Evolutionary conservation across 495 filamentous ascomycete genomes (phyloP), one percentile per base, ranked within the genome.

Genomic region (Oleoguttula mirabilis): DNA sequence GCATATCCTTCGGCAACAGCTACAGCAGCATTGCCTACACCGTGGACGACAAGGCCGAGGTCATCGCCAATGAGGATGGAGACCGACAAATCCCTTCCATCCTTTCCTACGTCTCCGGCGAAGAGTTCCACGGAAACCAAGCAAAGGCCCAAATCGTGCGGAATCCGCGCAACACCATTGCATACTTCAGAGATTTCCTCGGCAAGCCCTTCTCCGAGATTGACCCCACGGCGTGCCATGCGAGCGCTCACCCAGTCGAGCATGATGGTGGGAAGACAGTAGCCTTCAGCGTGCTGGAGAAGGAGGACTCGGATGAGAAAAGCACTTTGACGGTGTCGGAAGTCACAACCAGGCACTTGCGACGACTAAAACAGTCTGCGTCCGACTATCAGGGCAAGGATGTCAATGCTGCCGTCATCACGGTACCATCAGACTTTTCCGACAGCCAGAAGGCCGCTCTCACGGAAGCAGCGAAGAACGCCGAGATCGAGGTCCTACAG

Each of bases 21-120:
- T 90, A 86, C 72, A 94, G 88, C 66, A 94, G 86, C 39, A 96
- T 98, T 66, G 90, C 88, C 51, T 81, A 77, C 56, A 85, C 87
- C 23, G 61, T 61, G 70, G 90, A 96, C 54, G 88, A 88, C 62
- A 93, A 88, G 66, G 80, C 86, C 48, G 86, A 94, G 60, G 88
- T 98, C 55, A 96, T 98, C 63, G 90, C 92, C 45, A 96, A 98
- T 65, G 92, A 98, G 66, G 90, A 96, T 64, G 90, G 90, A 74
- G 90, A 98, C 66, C 85, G 90, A 58, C 88, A 95, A 66, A 98
- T 98, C 48, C 90, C 90, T 39, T 82, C 86, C 31, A 77, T 93
- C 49, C 70, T 98, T 43, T 94, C 92, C 5, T 98, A 96, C 62
- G 78, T 93, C 47, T 80, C 83, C 25, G 88, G 87, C 32, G 90